A percentile compares a stretch with the other conserved stretches of the same genome.
Evolutionary conservation across 2,329 filamentous ascomycete species (phyloP).

Genomic region (Stachybotrys chlorohalonatus): DNA sequence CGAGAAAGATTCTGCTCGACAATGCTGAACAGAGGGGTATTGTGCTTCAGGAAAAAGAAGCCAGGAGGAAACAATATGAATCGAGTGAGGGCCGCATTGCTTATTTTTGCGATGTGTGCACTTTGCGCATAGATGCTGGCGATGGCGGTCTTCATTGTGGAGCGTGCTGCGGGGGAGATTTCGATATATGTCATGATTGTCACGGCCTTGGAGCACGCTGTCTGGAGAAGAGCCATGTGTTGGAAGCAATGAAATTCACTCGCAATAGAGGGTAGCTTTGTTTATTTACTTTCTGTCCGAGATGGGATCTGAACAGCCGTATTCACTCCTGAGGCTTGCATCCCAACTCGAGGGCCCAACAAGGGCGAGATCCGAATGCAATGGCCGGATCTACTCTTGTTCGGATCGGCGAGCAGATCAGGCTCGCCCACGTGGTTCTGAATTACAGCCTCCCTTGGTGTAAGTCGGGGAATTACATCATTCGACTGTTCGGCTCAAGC

Average conservation of each 20-base stretch:
- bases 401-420: too few relatives aligned
- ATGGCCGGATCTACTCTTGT: too few relatives aligned
- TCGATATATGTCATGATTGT: not conserved
- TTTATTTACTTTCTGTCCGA: too few relatives aligned
- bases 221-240: too few relatives aligned
- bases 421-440: not conserved
- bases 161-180: not conserved
- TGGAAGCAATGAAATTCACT: too few relatives aligned
- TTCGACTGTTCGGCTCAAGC: not conserved
- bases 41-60: not conserved
- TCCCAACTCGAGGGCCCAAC: too few relatives aligned
- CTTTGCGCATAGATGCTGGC: not conserved
- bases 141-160: not conserved
- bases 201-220: too few relatives aligned
- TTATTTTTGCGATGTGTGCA: not conserved
- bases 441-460: not conserved
- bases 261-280: too few relatives aligned
- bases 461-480: not conserved
- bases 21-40: not conserved
- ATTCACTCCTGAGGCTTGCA: too few relatives aligned
- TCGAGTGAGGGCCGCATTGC: too few relatives aligned
- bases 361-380: too few relatives aligned
- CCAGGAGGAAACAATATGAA: not conserved
- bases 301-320: too few relatives aligned
- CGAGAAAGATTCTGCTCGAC: not conserved